Evolutionary conservation across 2,329 filamentous ascomycete genomes (phyloP), one percentile per base, ranked within the genome.

Genomic region (Triangularia setosa): DNA sequence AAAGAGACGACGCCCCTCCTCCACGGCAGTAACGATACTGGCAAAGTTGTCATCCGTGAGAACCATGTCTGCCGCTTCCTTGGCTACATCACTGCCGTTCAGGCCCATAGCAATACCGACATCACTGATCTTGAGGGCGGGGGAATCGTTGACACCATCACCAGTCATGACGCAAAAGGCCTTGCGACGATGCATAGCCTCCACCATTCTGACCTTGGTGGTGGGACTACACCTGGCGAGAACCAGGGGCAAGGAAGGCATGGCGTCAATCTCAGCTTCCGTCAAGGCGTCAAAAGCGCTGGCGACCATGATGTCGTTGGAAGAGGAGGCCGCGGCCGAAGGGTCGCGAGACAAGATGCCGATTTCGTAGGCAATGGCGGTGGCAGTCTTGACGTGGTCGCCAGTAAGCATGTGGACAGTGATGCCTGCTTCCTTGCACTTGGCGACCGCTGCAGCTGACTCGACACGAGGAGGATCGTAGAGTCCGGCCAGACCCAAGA

Each of bases 51-150:
- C 92, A 73, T 95, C 91, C 0, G 91, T 93, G 48, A 96, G 79
- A 68, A 96, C 94, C 92, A 96, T 96, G 73, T 95, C 92, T 16
- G 92, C 89, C 9, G 92, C 92, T 76, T 95, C 95, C 79, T 99
- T 99, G 68, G 95, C 95, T 48, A 99, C 95, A 73, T 99, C 95
- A 1, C 94, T 99, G 33, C 95, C 95, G 62, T 97, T 86, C 67
- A 90, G 86, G 68, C 95, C 95, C 95, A 99, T 99, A 6, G 92
- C 92, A 69, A 99, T 96, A 58, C 95, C 95, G 77, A 99, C 98
- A 73, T 99, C 95, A 6, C 95, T 95, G 79, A 92, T 96, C 79
- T 99, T 99, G 70, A 99, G 80, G 4, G 95, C 95, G 2, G 95
- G 95, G 1, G 95, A 95, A 78, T 99, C 95, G 71, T 99, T 99